phyloP scores from a whole-genome alignment of 345 rosid species.

The Turritis glabra region DNA sequence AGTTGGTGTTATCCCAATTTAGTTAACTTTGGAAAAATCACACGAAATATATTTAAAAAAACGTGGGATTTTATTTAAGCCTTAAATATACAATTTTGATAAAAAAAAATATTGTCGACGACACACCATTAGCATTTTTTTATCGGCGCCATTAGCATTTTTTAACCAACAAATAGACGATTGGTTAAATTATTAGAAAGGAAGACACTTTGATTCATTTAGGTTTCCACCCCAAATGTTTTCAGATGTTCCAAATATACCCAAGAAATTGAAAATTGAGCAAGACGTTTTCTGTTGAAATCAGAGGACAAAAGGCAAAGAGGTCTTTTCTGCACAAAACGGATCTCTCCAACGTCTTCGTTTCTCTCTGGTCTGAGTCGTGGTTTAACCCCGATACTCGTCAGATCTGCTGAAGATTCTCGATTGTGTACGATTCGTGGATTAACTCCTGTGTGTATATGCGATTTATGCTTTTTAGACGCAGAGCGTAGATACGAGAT shows the following conservation, averaged over 20 bases:
- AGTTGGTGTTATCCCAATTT: conserved; percentile 8
- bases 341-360: conserved; percentile 40
- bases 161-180: conserved; percentile 12
- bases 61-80: not conserved
- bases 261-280: not conserved
- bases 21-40: not conserved
- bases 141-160: conserved; percentile 9
- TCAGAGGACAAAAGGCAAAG: not conserved
- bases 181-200: not conserved
- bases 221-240: conserved; percentile 9
- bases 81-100: not conserved
- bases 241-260: not conserved
- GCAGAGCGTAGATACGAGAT: conserved; percentile 32
- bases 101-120: not conserved
- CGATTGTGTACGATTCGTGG: conserved; percentile 14
- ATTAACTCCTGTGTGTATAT: not conserved
- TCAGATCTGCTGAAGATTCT: conserved; percentile 38
- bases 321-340: conserved; percentile 27
- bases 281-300: conserved; percentile 37
- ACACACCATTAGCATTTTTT: conserved; percentile 25
- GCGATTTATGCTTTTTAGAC: not conserved
- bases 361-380: conserved; percentile 26
- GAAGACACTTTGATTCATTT: not conserved
- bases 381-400: conserved; percentile 20
- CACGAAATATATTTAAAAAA: not conserved